Percentiles rank a stretch among this genome's conserved stretches.
These are phyloP conservation scores for Agaricus sinodeliciosus DNA, from an alignment of 768 basidiomycete species.

Conservation along the genomic window DNA sequence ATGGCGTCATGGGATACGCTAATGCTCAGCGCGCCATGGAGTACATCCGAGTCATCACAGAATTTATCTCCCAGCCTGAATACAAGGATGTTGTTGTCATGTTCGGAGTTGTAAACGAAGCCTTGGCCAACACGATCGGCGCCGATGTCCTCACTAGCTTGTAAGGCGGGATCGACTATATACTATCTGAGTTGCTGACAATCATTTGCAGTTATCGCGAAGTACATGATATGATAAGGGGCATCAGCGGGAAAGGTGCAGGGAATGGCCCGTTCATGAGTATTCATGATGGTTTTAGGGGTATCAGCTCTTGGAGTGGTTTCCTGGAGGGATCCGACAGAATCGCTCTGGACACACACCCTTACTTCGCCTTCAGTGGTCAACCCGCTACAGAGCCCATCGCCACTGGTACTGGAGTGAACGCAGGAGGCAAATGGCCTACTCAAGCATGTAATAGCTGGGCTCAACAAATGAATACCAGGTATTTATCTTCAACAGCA, in stretches of 20 bases:
- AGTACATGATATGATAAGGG: conserved; percentile 57
- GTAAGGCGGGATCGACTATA: conserved; percentile 42
- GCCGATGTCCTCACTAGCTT: conserved; percentile 46
- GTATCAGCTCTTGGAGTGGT: conserved; percentile 26
- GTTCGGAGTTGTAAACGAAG: conserved; percentile 65
- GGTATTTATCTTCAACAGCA: conserved; percentile 27
- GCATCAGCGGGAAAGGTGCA: conserved; percentile 66
- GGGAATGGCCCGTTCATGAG: conserved; percentile 58
- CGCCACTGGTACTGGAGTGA: conserved; percentile 28
- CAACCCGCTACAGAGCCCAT: conserved; percentile 28
- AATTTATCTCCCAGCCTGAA: conserved; percentile 80
- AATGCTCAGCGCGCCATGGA: conserved; percentile 78
- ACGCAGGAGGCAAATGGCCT: conserved; percentile 42
- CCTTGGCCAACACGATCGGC: conserved; percentile 51
- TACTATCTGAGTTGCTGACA: neutral
- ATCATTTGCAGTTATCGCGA: conserved; percentile 40
- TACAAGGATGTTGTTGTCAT: conserved; percentile 59
- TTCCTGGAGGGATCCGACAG: conserved; percentile 34
- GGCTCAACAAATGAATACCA: conserved; percentile 51
- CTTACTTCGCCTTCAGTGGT: conserved; percentile 43
- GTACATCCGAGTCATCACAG: conserved; percentile 71
- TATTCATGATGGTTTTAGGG: conserved; percentile 41
- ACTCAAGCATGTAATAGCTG: conserved; percentile 49
- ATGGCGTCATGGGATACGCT: conserved; percentile 78
- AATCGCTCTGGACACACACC: conserved; percentile 33